Base-by-base conservation (phyloP, 2,329 filamentous ascomycete genomes). In the Amesomyces nigricolor region DNA sequence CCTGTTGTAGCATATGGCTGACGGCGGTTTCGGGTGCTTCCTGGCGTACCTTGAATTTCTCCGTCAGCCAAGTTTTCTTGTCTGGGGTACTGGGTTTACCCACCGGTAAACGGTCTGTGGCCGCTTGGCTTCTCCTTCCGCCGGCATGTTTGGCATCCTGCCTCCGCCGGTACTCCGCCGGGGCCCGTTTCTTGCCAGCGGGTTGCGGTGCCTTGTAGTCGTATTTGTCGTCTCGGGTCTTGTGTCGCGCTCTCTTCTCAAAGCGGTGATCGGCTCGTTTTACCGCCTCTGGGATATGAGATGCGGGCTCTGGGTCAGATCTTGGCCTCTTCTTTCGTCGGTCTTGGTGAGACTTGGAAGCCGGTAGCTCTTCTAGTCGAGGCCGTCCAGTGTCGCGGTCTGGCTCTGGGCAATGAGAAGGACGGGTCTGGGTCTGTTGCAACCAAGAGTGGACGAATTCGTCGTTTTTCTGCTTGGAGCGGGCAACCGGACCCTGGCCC, bases 181-280 rank as follows among this genome's bases (percentile, higher is more conserved):
- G 38, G 6, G 30, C 30, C 9, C 38, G 46, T 35, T 48, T 51
- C 4, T 32, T 26, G 11, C 9, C 51, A 6, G 5, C 22, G 3
- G 35, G 26, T 2, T 4, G 22, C 22, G 11, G 32, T 13, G 32
- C 7, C 26, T 58, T 59, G 39, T 59, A 57, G 2, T 60, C 75
- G 63, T 86, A 86, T 35, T 75, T 78, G 62, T 81, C 76, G 22
- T 73, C 69, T 49, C 74, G 76, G 14, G 80, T 85, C 66, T 79
- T 87, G 59, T 76, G 71, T 32, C 84, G 76, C 16, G 75, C 68
- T 45, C 72, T 72, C 62, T 75, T 82, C 53, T 80, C 74, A 54
- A 77, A 83, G 13, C 60, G 53, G 39, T 51, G 7, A 9, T 53
- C 52, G 40, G 11, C 35, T 44, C 49, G 52, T 38, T 26, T 48